Percentiles rank a stretch among this genome's conserved stretches.
These are phyloP conservation scores for Camelina hispida DNA, from an alignment of 345 rosid species.

Conservation along the genomic window DNA sequence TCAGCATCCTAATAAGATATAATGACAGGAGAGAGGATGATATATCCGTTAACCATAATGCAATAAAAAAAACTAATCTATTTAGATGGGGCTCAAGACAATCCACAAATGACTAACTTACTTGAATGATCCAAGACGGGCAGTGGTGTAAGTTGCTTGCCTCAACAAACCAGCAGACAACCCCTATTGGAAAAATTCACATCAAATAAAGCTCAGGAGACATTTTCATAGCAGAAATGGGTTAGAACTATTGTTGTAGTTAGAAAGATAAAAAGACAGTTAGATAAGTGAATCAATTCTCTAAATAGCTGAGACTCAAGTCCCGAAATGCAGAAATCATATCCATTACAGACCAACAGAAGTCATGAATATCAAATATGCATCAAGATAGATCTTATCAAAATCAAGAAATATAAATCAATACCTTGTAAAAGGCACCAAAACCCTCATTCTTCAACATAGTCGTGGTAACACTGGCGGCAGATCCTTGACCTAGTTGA, in stretches of 20 bases:
- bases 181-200: slow-evolving; percentile 56
- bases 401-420: background rate
- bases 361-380: slow-evolving; percentile 1
- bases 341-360: slow-evolving; percentile 14
- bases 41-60: background rate
- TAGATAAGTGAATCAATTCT: background rate
- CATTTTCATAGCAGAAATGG: slow-evolving; percentile 13
- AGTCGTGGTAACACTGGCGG: slow-evolving; percentile 67
- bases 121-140: slow-evolving; percentile 97
- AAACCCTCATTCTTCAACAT: slow-evolving; percentile 90
- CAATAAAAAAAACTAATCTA: background rate
- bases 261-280: background rate
- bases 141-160: slow-evolving; percentile 98
- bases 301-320: background rate
- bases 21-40: background rate
- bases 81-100: background rate
- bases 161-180: slow-evolving; percentile 91
- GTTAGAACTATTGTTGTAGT: background rate
- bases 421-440: slow-evolving; percentile 94
- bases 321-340: background rate
- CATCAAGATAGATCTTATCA: slow-evolving; percentile 19
- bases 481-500: slow-evolving; percentile 98
- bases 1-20: slow-evolving; percentile 69
- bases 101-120: slow-evolving; percentile 46
- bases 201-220: slow-evolving; percentile 5